Evolutionary conservation across 2,329 filamentous ascomycete genomes (phyloP).

Genomic region (Aspergillus unguis): DNA sequence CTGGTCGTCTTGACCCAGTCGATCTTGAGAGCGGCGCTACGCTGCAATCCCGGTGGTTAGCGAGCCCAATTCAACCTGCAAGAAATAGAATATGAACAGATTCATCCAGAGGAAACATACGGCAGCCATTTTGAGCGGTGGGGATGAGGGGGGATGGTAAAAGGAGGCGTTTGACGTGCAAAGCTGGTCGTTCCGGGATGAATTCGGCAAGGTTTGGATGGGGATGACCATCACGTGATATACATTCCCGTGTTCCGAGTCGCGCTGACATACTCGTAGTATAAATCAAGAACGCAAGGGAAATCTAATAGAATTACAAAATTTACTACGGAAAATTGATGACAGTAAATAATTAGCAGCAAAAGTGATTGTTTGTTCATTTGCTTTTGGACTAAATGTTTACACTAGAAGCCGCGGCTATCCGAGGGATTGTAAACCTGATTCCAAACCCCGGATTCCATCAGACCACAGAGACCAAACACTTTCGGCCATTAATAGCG

Average conservation of each 20-base stretch:
- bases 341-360: neutral
- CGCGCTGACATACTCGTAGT: slow-evolving; percentile 8
- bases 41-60: slow-evolving; percentile 53
- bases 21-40: slow-evolving; percentile 97
- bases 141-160: slow-evolving; percentile 25
- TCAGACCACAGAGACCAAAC: slow-evolving; percentile 24
- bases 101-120: slow-evolving; percentile 27
- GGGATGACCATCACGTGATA: slow-evolving; percentile 31
- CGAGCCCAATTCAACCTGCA: slow-evolving; percentile 11
- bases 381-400: slow-evolving; percentile 35
- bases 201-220: slow-evolving; percentile 41
- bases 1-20: slow-evolving; percentile 95
- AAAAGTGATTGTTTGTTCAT: slow-evolving; percentile 19
- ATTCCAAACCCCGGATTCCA: slow-evolving; percentile 31
- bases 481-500: slow-evolving; percentile 23
- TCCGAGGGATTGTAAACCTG: slow-evolving; percentile 27
- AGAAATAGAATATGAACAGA: neutral
- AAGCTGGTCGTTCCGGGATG: slow-evolving; percentile 33
- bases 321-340: too few species aligned
- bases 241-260: slow-evolving; percentile 28
- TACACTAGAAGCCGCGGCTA: slow-evolving; percentile 32
- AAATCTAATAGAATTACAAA: too few species aligned
- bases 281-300: too few species aligned
- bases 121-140: slow-evolving; percentile 42
- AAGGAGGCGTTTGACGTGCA: slow-evolving; percentile 35